Evolutionary conservation across 768 basidiomycete species (phyloP), one percentile per base, ranked within the genome.

Genomic region (Sporobolomyces roseus): DNA sequence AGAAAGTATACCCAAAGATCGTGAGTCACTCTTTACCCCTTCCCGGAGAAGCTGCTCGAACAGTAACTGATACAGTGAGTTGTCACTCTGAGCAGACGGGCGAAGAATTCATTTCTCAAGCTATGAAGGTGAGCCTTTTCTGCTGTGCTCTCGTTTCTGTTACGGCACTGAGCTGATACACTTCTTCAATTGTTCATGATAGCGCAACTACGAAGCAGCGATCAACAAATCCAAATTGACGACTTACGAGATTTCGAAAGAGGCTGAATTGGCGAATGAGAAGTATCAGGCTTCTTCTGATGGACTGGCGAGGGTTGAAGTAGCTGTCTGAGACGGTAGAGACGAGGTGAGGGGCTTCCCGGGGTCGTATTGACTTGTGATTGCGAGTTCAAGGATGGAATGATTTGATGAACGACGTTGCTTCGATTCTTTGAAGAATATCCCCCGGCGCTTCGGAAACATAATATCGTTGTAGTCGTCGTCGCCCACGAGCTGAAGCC

Each of bases 81-180:
- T 33, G 29, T 23, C 29, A 49, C 60, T 30, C 12, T 14, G 6
- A 7, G 12, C 51, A 74, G 73, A 77, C 75, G 25, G 76, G 76
- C 4, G 72, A 66, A 16, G 61, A 77, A 36, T 77, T 77, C 68
- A 74, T 77, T 50, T 75, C 76, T 1, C 71, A 77, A 27, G 76
- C 76, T 13, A 71, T 77, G 70, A 61, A 67, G 13, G 36, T 27
- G 8, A 53, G 29, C 32, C 36, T 12, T 45, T 23, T 23, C 6
- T 6, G 7, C 45, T 14, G 45, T 46, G 13, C 23, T 23, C 21
- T 21, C 25, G 14, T 27, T 58, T 25, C 35, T 30, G 7, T 48
- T 46, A 29, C 46, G 25, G 16, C 19, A 17, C 55, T 55, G 27
- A 19, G 17, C 19, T 36, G 7, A 12, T 23, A 3, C 41, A 45